phyloP scores from a whole-genome alignment of 2,329 filamentous ascomycete genomes.

The Rhynchosporium secalis region DNA sequence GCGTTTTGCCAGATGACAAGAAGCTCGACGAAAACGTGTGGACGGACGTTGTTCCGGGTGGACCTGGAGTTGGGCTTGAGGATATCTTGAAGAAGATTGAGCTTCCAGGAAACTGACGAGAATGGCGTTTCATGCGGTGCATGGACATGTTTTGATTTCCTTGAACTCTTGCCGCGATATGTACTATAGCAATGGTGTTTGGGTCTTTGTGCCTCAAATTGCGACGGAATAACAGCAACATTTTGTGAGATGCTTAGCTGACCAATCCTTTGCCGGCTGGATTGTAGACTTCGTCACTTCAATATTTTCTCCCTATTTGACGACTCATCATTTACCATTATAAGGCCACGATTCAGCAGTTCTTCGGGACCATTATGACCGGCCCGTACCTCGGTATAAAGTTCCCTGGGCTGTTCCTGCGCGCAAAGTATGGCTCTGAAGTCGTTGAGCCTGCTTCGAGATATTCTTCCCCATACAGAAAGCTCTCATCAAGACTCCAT shows the following conservation, averaged over 20 bases:
- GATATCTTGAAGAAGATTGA: conserved; percentile 62
- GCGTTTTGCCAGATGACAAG: conserved; percentile 60
- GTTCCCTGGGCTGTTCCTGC: not conserved
- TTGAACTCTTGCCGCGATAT: not conserved
- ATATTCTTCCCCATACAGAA: not conserved
- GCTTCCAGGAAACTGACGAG: conserved; percentile 17
- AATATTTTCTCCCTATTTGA: not conserved
- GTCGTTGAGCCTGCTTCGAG: not conserved
- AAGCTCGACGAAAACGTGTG: conserved; percentile 65
- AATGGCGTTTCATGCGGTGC: not conserved
- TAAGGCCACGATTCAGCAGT: not conserved
- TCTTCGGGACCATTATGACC: not conserved
- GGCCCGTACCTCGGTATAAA: not conserved
- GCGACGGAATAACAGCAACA: not conserved
- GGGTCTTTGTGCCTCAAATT: not conserved
- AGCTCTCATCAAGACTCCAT: conserved; percentile 44
- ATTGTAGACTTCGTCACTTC: not conserved
- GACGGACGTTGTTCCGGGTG: conserved; percentile 66
- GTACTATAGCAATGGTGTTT: conserved; percentile 14
- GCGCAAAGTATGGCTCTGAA: not conserved
- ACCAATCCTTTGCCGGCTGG: not conserved
- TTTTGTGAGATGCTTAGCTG: not conserved
- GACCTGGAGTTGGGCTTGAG: conserved; percentile 59
- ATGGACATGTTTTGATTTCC: not conserved
- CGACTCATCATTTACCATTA: not conserved